Conservation (phyloP, 1,284 basidiomycete species). For the Cryptococcus maquisensis region DNA sequence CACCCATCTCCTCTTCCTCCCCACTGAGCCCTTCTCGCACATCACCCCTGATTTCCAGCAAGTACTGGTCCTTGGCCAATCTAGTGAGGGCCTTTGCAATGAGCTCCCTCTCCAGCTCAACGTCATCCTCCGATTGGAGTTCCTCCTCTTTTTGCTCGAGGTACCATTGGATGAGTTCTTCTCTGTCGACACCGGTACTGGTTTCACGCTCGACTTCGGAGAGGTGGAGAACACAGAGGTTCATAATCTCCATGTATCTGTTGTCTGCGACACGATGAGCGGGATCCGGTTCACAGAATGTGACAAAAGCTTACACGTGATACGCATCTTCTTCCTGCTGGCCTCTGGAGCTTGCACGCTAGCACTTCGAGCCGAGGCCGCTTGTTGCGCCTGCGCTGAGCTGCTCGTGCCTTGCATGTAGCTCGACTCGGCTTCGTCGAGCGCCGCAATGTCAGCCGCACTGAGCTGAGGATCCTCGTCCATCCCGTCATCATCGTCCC, state of each 20-base stretch:
- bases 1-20: conserved; percentile 20
- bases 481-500: conserved; percentile 36
- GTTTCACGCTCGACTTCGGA: conserved; percentile 71
- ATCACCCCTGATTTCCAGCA: conserved; percentile 77
- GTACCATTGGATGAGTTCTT: conserved; percentile 95
- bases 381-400: conserved; percentile 51
- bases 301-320: conserved; percentile 57
- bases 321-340: conserved; percentile 71
- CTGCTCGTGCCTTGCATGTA: conserved; percentile 29
- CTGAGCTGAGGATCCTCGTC: conserved; percentile 50
- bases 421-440: conserved; percentile 43
- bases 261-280: conserved; percentile 55
- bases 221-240: conserved; percentile 73
- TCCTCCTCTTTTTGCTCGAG: conserved; percentile 82
- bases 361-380: conserved; percentile 23
- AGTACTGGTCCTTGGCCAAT: conserved; percentile 85
- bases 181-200: conserved; percentile 73
- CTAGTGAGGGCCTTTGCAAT: conserved; percentile 84
- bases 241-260: conserved; percentile 86
- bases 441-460: conserved; percentile 58
- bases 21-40: conserved; percentile 68
- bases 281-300: background rate
- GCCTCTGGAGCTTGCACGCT: conserved; percentile 32
- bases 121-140: conserved; percentile 75
- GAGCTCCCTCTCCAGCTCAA: conserved; percentile 88